Evolutionary conservation across 2,329 filamentous ascomycete species (phyloP), one percentile per base, ranked within the genome.

Genomic region (Stachybotrys chlorohalonatus): DNA sequence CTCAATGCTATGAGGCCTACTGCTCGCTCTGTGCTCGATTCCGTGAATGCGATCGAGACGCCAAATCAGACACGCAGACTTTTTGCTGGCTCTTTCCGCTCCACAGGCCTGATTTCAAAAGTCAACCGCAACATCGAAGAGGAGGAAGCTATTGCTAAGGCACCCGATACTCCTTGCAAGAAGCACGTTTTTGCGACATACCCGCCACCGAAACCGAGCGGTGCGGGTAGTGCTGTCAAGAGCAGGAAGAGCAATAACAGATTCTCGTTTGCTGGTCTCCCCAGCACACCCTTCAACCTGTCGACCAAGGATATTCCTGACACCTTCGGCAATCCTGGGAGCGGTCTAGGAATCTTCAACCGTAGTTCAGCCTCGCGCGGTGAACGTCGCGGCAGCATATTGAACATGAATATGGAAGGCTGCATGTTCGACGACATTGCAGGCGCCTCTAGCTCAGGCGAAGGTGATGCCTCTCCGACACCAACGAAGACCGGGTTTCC

Each of bases 161-260:
- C 82, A 32, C 92, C 95, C 78, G 94, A 97, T 66, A 99, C 94
- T 1, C 94, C 94, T 1, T 97, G 94, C 72, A 99, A 97, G 75
- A 91, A 94, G 66, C 85, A 87, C 53, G 74, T 86, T 55, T 83
- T 92, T 72, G 78, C 87, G 62, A 83, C 87, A 52, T 81, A 81
- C 70, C 83, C 84, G 1, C 80, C 78, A 1, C 75, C 75, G 1
- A 74, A 76, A 11, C 84, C 83, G 53, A 85, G 80, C 60, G 36
- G 36, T 42, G 9, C 46, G 8, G n/a, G 46, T n/a, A 47, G 46
- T 16, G 46, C 46, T 8, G 76, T 77, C 8, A 77, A 86, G 54
- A 87, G 86, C 71, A 66, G 80, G 84, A 67, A 80, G 81, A 62
- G 83, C 59, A 81, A 84, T 54, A 71, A 65, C 55, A 81, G 84